Evolutionary conservation across 1,284 basidiomycete genomes (phyloP).

Genomic region (Thecaphora thlaspeos): DNA sequence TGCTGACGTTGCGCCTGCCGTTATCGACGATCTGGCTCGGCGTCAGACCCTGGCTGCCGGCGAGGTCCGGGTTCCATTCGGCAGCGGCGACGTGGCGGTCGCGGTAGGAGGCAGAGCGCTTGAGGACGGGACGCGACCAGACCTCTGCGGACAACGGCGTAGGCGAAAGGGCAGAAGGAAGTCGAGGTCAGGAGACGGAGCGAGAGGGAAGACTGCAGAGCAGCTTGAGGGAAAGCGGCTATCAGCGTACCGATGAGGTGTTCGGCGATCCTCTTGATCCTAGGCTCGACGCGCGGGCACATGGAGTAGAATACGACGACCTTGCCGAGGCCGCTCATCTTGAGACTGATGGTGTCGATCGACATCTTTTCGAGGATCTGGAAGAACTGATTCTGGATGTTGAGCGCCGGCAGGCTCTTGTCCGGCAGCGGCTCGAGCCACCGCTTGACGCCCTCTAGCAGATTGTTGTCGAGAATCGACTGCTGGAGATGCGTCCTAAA

Average conservation of each 20-base stretch:
- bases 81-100: constrained; percentile 46
- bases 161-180: neutral
- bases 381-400: constrained; percentile 92
- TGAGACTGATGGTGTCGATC: constrained; percentile 86
- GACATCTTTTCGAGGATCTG: constrained; percentile 75
- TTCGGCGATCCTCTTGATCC: constrained; percentile 77
- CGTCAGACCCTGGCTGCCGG: constrained; percentile 13
- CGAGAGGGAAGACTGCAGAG: neutral
- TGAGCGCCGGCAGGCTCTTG: constrained; percentile 85
- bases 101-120: constrained; percentile 51
- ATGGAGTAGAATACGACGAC: constrained; percentile 95
- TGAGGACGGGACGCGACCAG: constrained; percentile 56
- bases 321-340: constrained; percentile 86
- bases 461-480: constrained; percentile 90
- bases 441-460: constrained; percentile 81
- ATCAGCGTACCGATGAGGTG: constrained; percentile 74
- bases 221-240: too few species aligned
- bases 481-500: constrained; percentile 78
- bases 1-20: constrained; percentile 37
- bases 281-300: constrained; percentile 75
- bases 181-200: neutral
- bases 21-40: constrained; percentile 9
- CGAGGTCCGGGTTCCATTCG: constrained; percentile 39
- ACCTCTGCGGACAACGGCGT: constrained; percentile 17
- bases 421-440: constrained; percentile 96